Evolutionary conservation across 768 basidiomycete species (phyloP).

Genomic region (Serendipita vermifera): DNA sequence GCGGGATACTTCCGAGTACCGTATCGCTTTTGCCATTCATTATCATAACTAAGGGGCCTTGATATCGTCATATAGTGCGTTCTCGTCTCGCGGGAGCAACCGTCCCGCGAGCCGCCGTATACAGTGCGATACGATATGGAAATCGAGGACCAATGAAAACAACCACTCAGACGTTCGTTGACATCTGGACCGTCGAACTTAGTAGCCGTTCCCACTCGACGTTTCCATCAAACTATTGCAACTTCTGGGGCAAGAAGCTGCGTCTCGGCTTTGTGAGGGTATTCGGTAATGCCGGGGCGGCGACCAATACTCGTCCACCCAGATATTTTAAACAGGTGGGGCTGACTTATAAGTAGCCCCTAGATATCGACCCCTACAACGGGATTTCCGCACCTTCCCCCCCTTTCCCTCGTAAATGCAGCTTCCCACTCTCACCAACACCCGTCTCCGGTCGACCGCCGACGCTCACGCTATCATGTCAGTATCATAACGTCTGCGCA

Average conservation of each 20-base stretch:
- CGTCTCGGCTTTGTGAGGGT: constrained; percentile 3
- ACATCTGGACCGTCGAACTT: constrained; percentile 5
- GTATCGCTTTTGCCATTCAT: not conserved
- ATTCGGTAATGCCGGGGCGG: too few relatives aligned
- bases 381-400: constrained; percentile 18
- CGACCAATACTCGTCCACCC: too few relatives aligned
- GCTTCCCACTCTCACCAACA: constrained; percentile 58
- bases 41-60: not conserved
- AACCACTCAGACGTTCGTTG: not conserved
- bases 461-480: not conserved
- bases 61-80: too few relatives aligned
- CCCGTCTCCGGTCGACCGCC: constrained; percentile 48
- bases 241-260: constrained; percentile 4
- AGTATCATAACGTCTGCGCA: constrained; percentile 49
- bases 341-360: too few relatives aligned
- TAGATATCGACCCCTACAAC: too few relatives aligned
- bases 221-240: constrained; percentile 7
- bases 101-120: not conserved
- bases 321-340: too few relatives aligned
- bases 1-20: constrained; percentile 6
- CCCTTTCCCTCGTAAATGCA: constrained; percentile 39
- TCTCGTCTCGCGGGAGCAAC: too few relatives aligned
- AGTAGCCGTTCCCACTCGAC: not conserved
- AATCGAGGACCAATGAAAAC: not conserved
- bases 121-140: not conserved